phyloP scores from a whole-genome alignment of 2,329 filamentous ascomycete species.

The Diplodia mutila region DNA sequence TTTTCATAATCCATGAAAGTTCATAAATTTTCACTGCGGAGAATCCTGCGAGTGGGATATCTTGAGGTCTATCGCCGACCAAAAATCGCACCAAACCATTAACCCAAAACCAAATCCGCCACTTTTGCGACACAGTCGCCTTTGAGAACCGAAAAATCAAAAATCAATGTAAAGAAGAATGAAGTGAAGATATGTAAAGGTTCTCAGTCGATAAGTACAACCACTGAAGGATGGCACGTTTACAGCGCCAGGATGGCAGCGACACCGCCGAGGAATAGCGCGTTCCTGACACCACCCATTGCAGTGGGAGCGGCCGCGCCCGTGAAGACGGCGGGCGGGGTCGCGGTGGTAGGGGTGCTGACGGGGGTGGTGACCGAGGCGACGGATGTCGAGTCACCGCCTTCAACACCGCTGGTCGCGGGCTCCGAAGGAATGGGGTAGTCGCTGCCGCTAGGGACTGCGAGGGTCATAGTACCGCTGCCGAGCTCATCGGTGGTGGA shows the following conservation, averaged over 20 bases:
- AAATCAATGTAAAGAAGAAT: slow-evolving; percentile 1
- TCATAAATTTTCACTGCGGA: slow-evolving; percentile 20
- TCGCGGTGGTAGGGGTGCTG: background rate
- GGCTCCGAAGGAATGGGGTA: slow-evolving; percentile 13
- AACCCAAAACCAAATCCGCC: slow-evolving; percentile 4
- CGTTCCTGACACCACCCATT: slow-evolving; percentile 4
- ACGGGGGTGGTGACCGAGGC: slow-evolving; percentile 8
- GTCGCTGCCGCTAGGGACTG: background rate
- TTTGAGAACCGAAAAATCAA: background rate
- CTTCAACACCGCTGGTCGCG: slow-evolving; percentile 7
- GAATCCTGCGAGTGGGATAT: slow-evolving; percentile 15
- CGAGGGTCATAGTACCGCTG: slow-evolving; percentile 8
- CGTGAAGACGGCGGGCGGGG: background rate
- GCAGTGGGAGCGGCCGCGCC: slow-evolving; percentile 5
- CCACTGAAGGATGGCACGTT: background rate
- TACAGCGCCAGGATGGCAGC: slow-evolving; percentile 14
- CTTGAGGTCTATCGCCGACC: slow-evolving; percentile 16
- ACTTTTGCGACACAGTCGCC: slow-evolving; percentile 18
- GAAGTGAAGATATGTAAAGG: background rate
- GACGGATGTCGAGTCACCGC: slow-evolving; percentile 5
- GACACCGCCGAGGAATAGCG: slow-evolving; percentile 13
- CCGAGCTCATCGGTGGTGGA: slow-evolving; percentile 6
- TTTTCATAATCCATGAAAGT: slow-evolving; percentile 6
- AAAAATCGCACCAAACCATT: slow-evolving; percentile 17
- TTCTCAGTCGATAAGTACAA: background rate